Base-by-base conservation (phyloP, 2,329 filamentous ascomycete species). In the Lachnellula suecica region DNA sequence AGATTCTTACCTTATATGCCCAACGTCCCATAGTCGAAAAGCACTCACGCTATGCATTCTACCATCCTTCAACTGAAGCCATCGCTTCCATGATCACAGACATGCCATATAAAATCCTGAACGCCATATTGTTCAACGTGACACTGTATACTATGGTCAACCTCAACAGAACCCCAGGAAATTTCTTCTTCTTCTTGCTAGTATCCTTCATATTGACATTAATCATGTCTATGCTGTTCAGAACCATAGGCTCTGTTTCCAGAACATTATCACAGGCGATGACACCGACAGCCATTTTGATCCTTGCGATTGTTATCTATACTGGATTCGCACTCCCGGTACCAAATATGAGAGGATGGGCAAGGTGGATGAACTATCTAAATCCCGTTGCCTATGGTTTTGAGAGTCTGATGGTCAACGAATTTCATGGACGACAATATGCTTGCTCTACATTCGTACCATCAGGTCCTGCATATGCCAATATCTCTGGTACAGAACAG, bases 1-100 rank as follows among this genome's bases (percentile, higher is more conserved):
- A 87, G 64, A 86, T 96, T 66, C 73, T 94, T 1, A n/a, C 46
- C 25, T 78, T 96, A 3, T 96, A 94, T 66, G 80, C 87, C 3
- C 91, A 96, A 80, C 87, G 92, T 27, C 88, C 89, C 0, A 96
- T 96, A 61, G 89, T 97, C 53, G 91, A 96, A 67, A 96, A 96
- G 69, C 92, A 97, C 63, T 75, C 80, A 48, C 84, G 88, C 47
- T 97, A 96, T 67, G 91, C 91, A 19, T 79, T 97, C 22, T 96
- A 97, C 62, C 92, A 96, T 64, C 91, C 93, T 0, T 92, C 88
- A 11, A 88, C 91, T 5, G 91, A 97, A 75, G 90, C 91, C 11
- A 78, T 93, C 44, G 84, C 91, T 0, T 94, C 89, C 15, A 94
- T 96, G 84, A 72, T 97, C 25, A 87, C 83, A 55, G 92, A 97